Evolutionary conservation across 805 yeast genomes (phyloP).

Genomic region (Candida corydali): DNA sequence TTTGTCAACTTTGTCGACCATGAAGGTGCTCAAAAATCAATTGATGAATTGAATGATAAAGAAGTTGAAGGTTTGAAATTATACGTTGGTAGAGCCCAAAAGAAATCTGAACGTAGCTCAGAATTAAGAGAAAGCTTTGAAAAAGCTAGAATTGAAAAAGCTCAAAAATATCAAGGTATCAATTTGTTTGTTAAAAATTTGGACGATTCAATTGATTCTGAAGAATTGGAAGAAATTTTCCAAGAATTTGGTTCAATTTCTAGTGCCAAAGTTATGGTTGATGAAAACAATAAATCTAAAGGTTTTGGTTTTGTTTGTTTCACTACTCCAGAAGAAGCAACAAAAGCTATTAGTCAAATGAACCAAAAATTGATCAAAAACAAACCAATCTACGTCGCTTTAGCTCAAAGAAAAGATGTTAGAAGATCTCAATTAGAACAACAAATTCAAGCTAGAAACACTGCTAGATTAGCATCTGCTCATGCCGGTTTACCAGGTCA

Average conservation of each 20-base stretch:
- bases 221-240: slow-evolving; percentile 86
- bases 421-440: slow-evolving; percentile 96
- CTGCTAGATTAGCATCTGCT: slow-evolving; percentile 96
- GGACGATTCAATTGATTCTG: slow-evolving; percentile 91
- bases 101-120: slow-evolving; percentile 95
- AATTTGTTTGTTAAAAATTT: slow-evolving; percentile 95
- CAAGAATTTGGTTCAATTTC: slow-evolving; percentile 92
- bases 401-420: slow-evolving; percentile 97
- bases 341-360: slow-evolving; percentile 97
- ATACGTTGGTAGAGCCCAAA: slow-evolving; percentile 98
- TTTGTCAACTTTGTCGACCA: slow-evolving; percentile 89
- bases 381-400: slow-evolving; percentile 96
- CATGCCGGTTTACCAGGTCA: slow-evolving; percentile 88
- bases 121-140: slow-evolving; percentile 95
- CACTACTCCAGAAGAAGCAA: slow-evolving; percentile 97
- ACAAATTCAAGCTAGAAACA: slow-evolving; percentile 97
- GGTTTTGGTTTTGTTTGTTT: slow-evolving; percentile 99
- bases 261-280: slow-evolving; percentile 94
- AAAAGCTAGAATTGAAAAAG: slow-evolving; percentile 83
- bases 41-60: slow-evolving; percentile 82
- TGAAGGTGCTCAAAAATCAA: slow-evolving; percentile 85
- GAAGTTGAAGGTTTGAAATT: slow-evolving; percentile 83
- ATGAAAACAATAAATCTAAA: slow-evolving; percentile 90
- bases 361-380: slow-evolving; percentile 92
- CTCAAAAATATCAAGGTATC: slow-evolving; percentile 94